These are phyloP conservation scores for Wakefieldia striispora DNA, from an alignment of 768 basidiomycete species.

Conservation along the genomic window DNA sequence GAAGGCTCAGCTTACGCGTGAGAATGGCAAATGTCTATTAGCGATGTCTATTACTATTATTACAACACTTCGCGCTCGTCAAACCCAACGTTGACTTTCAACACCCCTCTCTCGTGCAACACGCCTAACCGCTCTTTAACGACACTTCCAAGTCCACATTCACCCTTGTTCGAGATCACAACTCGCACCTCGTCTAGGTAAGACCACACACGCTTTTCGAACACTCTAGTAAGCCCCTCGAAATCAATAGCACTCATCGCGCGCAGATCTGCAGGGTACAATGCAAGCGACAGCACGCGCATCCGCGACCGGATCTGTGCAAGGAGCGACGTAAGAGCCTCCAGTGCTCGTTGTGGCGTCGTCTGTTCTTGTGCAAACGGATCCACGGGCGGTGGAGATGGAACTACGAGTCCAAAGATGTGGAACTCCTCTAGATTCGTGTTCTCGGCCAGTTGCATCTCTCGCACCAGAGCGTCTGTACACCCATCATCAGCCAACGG, in stretches of 20 bases:
- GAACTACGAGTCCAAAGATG: conserved; percentile 32
- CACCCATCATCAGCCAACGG: conserved; percentile 7
- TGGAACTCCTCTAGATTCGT: conserved; percentile 28
- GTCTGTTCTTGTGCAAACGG: conserved; percentile 17
- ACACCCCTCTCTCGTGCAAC: conserved; percentile 26
- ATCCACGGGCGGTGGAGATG: conserved; percentile 26
- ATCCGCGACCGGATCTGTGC: conserved; percentile 27
- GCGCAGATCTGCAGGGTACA: conserved; percentile 31
- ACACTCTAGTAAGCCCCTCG: conserved; percentile 26
- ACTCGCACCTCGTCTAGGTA: conserved; percentile 26
- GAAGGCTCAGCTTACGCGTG: conserved; percentile 13
- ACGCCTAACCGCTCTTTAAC: conserved; percentile 21
- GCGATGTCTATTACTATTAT: neutral
- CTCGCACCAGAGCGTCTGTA: conserved; percentile 25
- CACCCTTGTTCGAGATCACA: conserved; percentile 31
- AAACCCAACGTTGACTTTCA: conserved; percentile 30
- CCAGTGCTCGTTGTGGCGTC: conserved; percentile 14
- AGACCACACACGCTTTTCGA: conserved; percentile 22
- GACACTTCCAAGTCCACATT: conserved; percentile 22
- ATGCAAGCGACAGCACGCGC: conserved; percentile 30
- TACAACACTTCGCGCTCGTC: conserved; percentile 32
- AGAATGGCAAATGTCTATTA: conserved; percentile 13
- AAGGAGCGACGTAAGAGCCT: conserved; percentile 26
- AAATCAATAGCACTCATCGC: conserved; percentile 30
- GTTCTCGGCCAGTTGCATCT: conserved; percentile 28